Evolutionary conservation across 441 rosid genomes (phyloP).

Genomic region (Metrosideros polymorpha): DNA sequence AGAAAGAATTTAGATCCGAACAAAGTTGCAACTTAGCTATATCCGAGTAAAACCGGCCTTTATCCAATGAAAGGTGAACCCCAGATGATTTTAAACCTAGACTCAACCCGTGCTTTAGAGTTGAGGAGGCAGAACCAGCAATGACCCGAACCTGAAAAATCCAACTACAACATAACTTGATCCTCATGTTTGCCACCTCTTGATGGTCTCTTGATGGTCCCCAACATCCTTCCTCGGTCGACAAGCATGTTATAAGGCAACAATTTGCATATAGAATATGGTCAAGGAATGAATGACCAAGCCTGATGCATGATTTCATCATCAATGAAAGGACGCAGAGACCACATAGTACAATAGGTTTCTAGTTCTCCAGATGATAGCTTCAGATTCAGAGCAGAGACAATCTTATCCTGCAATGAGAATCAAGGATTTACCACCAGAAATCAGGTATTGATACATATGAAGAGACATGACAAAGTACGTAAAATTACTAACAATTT

Average conservation of each 20-base stretch:
- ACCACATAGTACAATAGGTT: constrained; percentile 75
- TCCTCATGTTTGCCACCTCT: neutral
- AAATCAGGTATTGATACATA: neutral
- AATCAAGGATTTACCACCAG: neutral
- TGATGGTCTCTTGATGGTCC: neutral
- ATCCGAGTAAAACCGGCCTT: neutral
- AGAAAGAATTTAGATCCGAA: neutral
- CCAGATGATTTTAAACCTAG: neutral
- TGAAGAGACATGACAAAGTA: neutral
- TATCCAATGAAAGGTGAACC: neutral
- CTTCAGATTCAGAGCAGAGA: constrained; percentile 49
- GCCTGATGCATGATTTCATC: constrained; percentile 56
- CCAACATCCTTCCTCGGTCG: neutral
- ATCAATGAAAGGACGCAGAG: constrained; percentile 56
- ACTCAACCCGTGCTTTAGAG: neutral
- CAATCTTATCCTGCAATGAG: constrained; percentile 56
- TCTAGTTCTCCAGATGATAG: constrained; percentile 46
- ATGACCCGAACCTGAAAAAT: neutral
- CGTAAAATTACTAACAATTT: neutral
- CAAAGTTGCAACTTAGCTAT: neutral
- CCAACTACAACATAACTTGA: neutral
- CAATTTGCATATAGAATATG: neutral
- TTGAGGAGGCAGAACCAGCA: neutral
- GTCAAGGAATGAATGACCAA: constrained; percentile 39
- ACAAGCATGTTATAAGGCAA: neutral